A percentile compares a stretch with the other conserved stretches of the same genome.
These are phyloP conservation scores for Nicotiana undulata DNA, from an alignment of 257 asterid species.

Conservation along the genomic window DNA sequence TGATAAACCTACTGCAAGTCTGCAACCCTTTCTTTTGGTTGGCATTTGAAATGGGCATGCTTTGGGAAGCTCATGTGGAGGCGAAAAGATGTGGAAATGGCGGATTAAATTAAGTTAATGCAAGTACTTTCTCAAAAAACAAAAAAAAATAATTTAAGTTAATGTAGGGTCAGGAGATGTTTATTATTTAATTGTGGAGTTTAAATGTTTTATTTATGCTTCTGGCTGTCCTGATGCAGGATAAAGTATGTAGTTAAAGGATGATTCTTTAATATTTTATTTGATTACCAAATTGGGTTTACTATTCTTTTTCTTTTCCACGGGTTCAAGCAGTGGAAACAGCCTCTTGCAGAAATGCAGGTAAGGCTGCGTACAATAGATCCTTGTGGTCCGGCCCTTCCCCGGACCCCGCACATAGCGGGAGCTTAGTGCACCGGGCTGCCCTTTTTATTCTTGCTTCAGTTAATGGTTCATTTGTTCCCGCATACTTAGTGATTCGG, in stretches of 20 bases:
- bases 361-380: no score
- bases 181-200: background rate
- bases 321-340: no score
- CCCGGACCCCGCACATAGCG: no score
- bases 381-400: no score
- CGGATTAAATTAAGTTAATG: background rate
- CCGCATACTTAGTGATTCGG: background rate
- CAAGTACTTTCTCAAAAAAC: no score
- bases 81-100: background rate
- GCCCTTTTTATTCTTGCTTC: background rate
- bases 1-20: background rate
- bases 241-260: background rate
- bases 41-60: background rate
- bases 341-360: no score
- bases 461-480: background rate
- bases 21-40: background rate
- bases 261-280: background rate
- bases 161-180: background rate
- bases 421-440: no score
- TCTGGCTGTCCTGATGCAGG: background rate
- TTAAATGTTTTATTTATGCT: background rate
- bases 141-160: no score
- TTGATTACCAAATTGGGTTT: background rate
- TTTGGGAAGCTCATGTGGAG: background rate
- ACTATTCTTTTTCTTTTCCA: background rate